Percentiles rank a stretch among this genome's conserved stretches.
Evolutionary conservation across 2,329 filamentous ascomycete genomes (phyloP).

Genomic region (Furcasterigmium sp.): DNA sequence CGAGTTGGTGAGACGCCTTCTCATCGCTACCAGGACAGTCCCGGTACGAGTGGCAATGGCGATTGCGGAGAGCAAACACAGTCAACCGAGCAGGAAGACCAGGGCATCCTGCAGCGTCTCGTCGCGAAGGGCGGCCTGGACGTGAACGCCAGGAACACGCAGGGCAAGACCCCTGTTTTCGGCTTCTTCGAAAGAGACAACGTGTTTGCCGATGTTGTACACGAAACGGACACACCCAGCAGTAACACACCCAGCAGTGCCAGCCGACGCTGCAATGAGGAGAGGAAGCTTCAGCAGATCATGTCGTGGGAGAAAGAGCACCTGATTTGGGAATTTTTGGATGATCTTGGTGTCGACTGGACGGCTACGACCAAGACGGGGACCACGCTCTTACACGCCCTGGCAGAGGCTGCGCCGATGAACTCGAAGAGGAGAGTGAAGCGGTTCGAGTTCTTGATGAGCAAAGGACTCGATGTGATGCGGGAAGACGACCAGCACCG

Average conservation of each 20-base stretch:
- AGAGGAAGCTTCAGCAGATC: neutral
- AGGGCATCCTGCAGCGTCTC: neutral
- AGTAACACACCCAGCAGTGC: neutral
- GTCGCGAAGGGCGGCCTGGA: neutral
- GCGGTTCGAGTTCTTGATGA: conserved; percentile 1
- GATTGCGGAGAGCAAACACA: neutral
- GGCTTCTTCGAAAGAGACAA: neutral
- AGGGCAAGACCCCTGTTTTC: conserved; percentile 1
- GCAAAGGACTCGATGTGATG: neutral
- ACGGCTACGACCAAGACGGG: neutral
- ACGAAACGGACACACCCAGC: neutral
- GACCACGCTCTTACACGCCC: conserved; percentile 2
- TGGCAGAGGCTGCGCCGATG: neutral
- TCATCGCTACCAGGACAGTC: neutral
- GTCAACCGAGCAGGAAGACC: neutral
- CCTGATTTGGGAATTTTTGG: neutral
- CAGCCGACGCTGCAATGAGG: neutral
- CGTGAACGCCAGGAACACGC: neutral
- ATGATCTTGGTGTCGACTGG: neutral
- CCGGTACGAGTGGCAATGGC: neutral
- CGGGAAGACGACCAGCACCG: conserved; percentile 2
- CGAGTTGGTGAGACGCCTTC: neutral
- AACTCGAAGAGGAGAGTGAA: neutral
- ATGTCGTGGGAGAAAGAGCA: neutral
- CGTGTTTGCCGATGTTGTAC: neutral